Conservation (phyloP, 1,139 yeast species). For the Petasospora fabianii region DNA sequence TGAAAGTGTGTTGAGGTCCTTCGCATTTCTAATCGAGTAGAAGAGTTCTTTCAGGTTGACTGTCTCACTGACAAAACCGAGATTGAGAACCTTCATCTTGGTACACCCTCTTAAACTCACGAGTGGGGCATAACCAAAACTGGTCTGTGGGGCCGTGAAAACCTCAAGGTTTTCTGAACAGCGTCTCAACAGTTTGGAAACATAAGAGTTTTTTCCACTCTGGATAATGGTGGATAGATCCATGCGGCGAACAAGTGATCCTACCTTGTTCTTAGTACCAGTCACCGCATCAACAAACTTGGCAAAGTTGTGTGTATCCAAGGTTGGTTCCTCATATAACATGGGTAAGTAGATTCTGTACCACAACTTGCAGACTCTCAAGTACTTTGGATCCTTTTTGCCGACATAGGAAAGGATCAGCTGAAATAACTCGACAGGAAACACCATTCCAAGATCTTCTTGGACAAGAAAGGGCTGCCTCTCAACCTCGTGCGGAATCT, state of each 20-base stretch:
- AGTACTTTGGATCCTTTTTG: constrained; percentile 45
- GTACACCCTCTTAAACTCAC: constrained; percentile 71
- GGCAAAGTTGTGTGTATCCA: constrained; percentile 65
- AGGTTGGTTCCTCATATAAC: constrained; percentile 58
- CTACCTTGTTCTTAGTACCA: constrained; percentile 29
- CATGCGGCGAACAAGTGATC: constrained; percentile 46
- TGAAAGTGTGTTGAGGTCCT: constrained; percentile 65
- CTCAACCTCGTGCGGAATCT: constrained; percentile 5
- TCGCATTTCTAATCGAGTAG: constrained; percentile 61
- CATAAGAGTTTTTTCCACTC: constrained; percentile 89
- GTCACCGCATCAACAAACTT: constrained; percentile 70
- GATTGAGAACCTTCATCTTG: constrained; percentile 61
- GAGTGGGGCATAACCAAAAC: constrained; percentile 88
- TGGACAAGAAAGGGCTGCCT: constrained; percentile 7
- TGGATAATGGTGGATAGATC: constrained; percentile 81
- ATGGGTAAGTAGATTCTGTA: constrained; percentile 56
- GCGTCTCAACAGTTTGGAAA: constrained; percentile 74
- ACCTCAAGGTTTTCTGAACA: constrained; percentile 59
- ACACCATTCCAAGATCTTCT: constrained; percentile 8
- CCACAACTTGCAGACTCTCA: constrained; percentile 61
- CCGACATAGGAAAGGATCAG: constrained; percentile 41
- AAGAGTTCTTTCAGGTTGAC: constrained; percentile 78
- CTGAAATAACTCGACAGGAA: constrained; percentile 52
- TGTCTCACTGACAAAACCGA: constrained; percentile 89
- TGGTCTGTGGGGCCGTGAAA: constrained; percentile 90